These are phyloP conservation scores for Pezicula radicicola DNA, from an alignment of 2,329 filamentous ascomycete genomes.

Conservation along the genomic window DNA sequence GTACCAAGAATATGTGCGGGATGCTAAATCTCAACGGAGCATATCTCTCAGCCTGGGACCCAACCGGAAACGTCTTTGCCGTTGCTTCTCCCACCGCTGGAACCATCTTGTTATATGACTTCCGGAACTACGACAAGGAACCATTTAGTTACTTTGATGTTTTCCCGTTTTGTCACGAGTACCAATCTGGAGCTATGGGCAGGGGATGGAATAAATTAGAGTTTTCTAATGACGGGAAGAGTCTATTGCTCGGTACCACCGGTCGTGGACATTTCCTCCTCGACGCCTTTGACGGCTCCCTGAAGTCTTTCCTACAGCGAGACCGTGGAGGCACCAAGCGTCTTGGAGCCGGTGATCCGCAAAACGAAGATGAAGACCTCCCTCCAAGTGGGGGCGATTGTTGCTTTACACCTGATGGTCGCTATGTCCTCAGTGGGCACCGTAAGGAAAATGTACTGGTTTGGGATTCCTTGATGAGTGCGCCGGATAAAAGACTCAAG, in stretches of 20 bases:
- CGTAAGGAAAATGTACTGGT: conserved; percentile 70
- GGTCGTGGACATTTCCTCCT: conserved; percentile 84
- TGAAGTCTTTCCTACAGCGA: conserved; percentile 71
- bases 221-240: conserved; percentile 94
- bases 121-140: conserved; percentile 88
- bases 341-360: conserved; percentile 49
- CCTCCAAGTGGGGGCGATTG: conserved; percentile 70
- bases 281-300: conserved; percentile 83
- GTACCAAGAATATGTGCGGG: conserved; percentile 75
- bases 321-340: conserved; percentile 51
- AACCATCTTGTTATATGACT: conserved; percentile 83
- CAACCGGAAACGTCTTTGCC: conserved; percentile 87
- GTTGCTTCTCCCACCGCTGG: conserved; percentile 80
- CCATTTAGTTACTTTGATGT: conserved; percentile 88
- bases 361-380: conserved; percentile 21
- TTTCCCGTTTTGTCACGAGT: conserved; percentile 50
- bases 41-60: conserved; percentile 85
- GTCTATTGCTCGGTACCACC: conserved; percentile 78
- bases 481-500: conserved; percentile 55
- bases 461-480: conserved; percentile 72
- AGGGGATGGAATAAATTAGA: conserved; percentile 87
- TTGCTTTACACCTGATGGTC: conserved; percentile 85
- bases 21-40: conserved; percentile 77
- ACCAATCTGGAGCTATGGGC: conserved; percentile 40
- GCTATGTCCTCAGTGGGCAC: conserved; percentile 81